Evolutionary conservation across 2,329 filamentous ascomycete species (phyloP).

Genomic region (Scytalidium lignicola): DNA sequence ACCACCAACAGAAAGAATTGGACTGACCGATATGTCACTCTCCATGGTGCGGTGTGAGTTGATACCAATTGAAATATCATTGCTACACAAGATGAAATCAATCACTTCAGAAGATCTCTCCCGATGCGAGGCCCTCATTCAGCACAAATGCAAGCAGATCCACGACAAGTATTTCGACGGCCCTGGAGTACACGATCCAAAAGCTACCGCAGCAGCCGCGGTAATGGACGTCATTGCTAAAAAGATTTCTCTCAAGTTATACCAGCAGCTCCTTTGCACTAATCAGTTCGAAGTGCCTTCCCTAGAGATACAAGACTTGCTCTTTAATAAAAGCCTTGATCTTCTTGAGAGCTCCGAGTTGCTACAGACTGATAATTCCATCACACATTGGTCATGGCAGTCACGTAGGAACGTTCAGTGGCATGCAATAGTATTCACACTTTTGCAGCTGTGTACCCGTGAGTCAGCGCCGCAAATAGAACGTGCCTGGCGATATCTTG

Average conservation of each 20-base stretch:
- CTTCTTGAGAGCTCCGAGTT: not conserved
- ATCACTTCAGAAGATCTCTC: not conserved
- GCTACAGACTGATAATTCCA: not conserved
- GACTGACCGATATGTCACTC: slow-evolving; percentile 1
- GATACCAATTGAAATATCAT: not conserved
- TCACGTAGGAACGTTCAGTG: not conserved
- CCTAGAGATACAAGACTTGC: not conserved
- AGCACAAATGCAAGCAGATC: not conserved
- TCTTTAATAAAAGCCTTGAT: not conserved
- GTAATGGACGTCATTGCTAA: not conserved
- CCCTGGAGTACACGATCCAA: too few species aligned
- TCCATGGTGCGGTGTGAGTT: not conserved
- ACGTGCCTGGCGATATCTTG: not conserved
- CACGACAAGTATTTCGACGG: too few species aligned
- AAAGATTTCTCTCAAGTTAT: too few species aligned
- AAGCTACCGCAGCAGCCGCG: too few species aligned
- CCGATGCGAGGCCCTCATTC: not conserved
- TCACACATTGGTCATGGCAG: not conserved
- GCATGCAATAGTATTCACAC: not conserved
- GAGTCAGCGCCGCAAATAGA: not conserved
- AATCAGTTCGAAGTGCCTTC: not conserved
- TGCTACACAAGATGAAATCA: not conserved
- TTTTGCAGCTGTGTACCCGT: not conserved
- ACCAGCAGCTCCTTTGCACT: too few species aligned
- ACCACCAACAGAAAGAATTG: not conserved